Conservation (phyloP, 2,329 filamentous ascomycete genomes). For the Xylaria sp. region DNA sequence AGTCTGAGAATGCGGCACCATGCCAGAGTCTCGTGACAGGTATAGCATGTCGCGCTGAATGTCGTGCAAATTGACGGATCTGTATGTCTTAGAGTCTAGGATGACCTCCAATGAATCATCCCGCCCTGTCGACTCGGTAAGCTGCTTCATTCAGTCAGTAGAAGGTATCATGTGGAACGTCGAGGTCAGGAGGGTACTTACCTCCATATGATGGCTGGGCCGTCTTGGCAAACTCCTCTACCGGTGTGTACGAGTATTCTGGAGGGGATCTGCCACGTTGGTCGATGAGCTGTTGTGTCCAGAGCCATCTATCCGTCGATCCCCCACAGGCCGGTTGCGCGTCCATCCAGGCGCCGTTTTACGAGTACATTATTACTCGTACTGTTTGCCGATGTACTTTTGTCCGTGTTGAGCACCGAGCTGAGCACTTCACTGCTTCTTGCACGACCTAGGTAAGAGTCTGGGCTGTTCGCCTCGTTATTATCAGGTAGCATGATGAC, state of each 20-base stretch:
- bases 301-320: neutral
- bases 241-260: conserved; percentile 1
- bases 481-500: no score
- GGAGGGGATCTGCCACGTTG: conserved; percentile 29
- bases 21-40: conserved; percentile 10
- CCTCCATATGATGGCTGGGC: neutral
- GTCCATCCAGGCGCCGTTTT: conserved; percentile 3
- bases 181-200: neutral
- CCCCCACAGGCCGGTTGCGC: neutral
- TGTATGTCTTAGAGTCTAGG: conserved; percentile 1
- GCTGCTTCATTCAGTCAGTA: neutral
- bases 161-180: neutral
- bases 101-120: neutral
- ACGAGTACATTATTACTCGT: no score
- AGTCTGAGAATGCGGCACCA: conserved; percentile 4
- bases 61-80: conserved; percentile 7
- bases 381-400: neutral
- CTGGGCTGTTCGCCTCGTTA: no score
- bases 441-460: no score
- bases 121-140: neutral
- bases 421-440: no score
- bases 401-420: no score
- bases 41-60: conserved; percentile 1
- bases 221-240: neutral
- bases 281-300: conserved; percentile 15